phyloP scores from a whole-genome alignment of 257 asterid species.

The Solanum tarijense region DNA sequence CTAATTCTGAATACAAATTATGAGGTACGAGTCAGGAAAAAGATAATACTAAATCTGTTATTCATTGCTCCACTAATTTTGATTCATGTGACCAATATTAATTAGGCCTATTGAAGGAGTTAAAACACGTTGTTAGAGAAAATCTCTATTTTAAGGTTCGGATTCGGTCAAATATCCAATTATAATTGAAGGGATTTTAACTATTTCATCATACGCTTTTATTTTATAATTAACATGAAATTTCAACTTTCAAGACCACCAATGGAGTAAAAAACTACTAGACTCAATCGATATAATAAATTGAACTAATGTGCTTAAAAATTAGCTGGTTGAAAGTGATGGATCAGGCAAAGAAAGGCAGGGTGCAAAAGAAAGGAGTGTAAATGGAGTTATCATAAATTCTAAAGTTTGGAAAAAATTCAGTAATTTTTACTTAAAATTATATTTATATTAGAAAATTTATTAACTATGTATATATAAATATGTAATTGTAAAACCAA shows the following conservation, averaged over 20 bases:
- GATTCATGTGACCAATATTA: neutral
- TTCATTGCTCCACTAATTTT: neutral
- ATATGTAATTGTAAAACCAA: neutral
- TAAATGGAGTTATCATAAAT: neutral
- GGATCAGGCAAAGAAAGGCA: neutral
- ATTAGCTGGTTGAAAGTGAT: neutral
- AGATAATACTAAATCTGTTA: too few species aligned
- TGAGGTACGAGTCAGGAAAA: too few species aligned
- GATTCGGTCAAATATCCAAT: neutral
- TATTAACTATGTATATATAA: neutral
- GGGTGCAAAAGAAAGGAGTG: neutral
- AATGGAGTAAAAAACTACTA: neutral
- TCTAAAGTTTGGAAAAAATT: neutral
- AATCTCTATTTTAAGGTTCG: neutral
- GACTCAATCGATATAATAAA: too few species aligned
- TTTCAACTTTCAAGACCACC: neutral
- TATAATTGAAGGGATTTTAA: neutral
- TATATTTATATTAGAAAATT: too few species aligned
- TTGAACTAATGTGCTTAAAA: neutral
- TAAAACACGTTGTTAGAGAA: neutral
- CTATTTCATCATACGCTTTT: neutral
- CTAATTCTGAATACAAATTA: too few species aligned
- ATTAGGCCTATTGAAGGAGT: neutral
- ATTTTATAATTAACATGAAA: neutral
- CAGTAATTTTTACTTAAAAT: neutral